phyloP scores from a whole-genome alignment of 306 rosid genomes.

The Vigna mungo region DNA sequence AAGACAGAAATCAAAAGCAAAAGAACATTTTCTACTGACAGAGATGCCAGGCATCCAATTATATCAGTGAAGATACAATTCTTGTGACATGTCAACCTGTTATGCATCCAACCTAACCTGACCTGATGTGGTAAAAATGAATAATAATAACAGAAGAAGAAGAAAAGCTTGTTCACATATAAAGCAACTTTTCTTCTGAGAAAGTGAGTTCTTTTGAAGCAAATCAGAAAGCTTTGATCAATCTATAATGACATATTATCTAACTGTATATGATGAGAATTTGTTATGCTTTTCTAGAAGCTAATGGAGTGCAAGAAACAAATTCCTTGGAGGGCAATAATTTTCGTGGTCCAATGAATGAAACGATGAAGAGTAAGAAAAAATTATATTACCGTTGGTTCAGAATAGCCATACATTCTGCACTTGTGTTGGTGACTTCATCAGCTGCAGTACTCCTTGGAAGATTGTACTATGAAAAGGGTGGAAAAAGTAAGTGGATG shows the following conservation, averaged over 20 bases:
- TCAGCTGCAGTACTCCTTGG: conserved; percentile 47
- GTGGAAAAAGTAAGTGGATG: conserved; percentile 53
- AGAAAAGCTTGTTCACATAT: background rate
- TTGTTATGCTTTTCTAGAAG: conserved; percentile 10
- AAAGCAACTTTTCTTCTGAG: background rate
- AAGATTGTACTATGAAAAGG: conserved; percentile 46
- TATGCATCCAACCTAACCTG: background rate
- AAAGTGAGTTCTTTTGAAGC: background rate
- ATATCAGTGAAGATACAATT: background rate
- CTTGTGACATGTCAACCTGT: background rate
- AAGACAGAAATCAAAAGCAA: background rate
- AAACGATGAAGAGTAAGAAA: background rate
- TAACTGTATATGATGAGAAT: background rate
- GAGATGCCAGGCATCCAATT: background rate
- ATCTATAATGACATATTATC: background rate
- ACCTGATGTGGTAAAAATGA: too few relatives aligned
- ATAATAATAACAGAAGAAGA: background rate
- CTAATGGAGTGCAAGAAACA: conserved; percentile 35
- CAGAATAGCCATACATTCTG: conserved; percentile 31
- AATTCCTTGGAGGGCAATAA: conserved; percentile 1
- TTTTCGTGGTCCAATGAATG: background rate
- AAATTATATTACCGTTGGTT: conserved; percentile 38
- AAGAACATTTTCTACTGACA: background rate
- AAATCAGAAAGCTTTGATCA: background rate
- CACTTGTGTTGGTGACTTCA: conserved; percentile 29